Base-by-base conservation (phyloP, 352 stramenopile genomes). In the Pythium sukuiense region DNA sequence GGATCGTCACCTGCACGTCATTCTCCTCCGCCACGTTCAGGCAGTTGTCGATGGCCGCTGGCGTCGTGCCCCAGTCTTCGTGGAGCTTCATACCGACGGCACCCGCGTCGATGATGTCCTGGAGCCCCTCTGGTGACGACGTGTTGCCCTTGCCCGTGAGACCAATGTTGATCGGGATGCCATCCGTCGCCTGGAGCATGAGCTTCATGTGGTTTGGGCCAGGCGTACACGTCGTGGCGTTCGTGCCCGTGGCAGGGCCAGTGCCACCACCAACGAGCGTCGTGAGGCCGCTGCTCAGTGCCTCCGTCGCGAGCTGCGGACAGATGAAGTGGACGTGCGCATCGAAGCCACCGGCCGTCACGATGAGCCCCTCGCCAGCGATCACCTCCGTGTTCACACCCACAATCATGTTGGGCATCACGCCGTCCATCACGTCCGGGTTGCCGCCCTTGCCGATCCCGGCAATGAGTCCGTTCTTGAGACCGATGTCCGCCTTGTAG, bases 301-400 rank as follows among this genome's bases (percentile, higher is more conserved):
- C 96, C 72, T 99, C 96, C 8, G 97, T 95, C 66, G 85, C 95
- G 39, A 98, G 85, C 71, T 88, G 77, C 3, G 97, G 96, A 70
- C 97, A 99, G 70, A 99, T 99, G 66, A 97, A 99, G 78, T 99
- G 97, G 41, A 99, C 88, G 70, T 99, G 97, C 13, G 95, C 90
- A 74, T 99, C 97, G 49, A 99, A 91, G 32, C 92, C 97, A 54
- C 97, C 97, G 24, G 96, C 92, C 7, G 97, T 99, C 9, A 99
- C 61, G 80, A 99, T 98, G 60, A 99, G 76, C 14, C 95, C 95
- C 83, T 99, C 96, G 55, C 92, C 97, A 12, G 96, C 96, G 76
- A 99, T 99, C 13, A 97, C 96, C 77, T 99, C 95, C 0, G 95
- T 98, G 69, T 93, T 96, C 33, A 96, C 84, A 59, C 89, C 90